A percentile compares a stretch with the other conserved stretches of the same genome.
phyloP scores from a whole-genome alignment of 2,329 filamentous ascomycete genomes.

The Hymenoscyphus fraxineus region DNA sequence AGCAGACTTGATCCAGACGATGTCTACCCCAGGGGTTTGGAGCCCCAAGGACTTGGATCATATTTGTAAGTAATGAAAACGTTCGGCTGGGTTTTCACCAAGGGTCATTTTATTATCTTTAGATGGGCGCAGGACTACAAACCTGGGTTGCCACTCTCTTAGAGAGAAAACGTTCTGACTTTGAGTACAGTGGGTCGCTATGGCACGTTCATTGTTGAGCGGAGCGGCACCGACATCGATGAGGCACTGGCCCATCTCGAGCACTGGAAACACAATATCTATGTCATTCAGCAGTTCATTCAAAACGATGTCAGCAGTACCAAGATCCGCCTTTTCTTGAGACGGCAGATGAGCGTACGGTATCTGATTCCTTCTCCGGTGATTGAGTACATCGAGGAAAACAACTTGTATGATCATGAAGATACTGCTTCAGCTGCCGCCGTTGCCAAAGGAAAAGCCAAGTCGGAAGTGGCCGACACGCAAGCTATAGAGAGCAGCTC shows the following conservation, averaged over 20 bases:
- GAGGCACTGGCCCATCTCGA: conserved; percentile 9
- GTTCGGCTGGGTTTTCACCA: not conserved
- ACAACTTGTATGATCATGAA: conserved; percentile 59
- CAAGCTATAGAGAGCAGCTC: conserved; percentile 17
- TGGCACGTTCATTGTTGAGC: conserved; percentile 82
- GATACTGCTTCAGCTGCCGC: conserved; percentile 16
- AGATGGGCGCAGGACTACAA: not conserved
- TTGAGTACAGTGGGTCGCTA: conserved; percentile 55
- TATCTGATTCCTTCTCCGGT: conserved; percentile 72
- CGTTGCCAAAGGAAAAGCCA: conserved; percentile 25
- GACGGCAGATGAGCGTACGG: conserved; percentile 76
- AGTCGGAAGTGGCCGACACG: conserved; percentile 18
- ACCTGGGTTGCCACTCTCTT: not conserved
- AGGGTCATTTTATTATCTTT: not conserved
- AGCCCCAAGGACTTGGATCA: conserved; percentile 79
- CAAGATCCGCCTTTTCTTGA: conserved; percentile 76
- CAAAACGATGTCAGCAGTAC: conserved; percentile 80
- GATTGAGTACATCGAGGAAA: conserved; percentile 68
- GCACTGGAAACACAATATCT: conserved; percentile 77
- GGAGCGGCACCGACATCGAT: conserved; percentile 68
- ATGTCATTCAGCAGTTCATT: conserved; percentile 84
- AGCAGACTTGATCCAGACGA: conserved; percentile 60
- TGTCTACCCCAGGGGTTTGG: conserved; percentile 67
- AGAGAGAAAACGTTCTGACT: not conserved
- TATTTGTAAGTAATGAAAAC: conserved; percentile 46